Evolutionary conservation across 2,329 filamentous ascomycete genomes (phyloP).

Genomic region (Colletotrichum lentis): DNA sequence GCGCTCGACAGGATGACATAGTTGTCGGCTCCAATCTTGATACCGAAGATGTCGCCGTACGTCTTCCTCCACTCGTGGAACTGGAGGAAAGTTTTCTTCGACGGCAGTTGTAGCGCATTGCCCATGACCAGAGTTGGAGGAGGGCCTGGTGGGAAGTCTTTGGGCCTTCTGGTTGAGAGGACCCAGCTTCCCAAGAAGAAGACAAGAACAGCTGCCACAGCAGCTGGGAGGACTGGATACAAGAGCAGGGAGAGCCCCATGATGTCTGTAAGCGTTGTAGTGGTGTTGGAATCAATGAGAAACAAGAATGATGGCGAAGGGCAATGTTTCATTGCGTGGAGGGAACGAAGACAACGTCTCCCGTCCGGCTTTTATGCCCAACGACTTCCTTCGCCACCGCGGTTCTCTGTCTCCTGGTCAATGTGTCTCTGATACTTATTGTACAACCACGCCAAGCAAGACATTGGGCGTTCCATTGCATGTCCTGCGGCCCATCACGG

Average conservation of each 20-base stretch:
- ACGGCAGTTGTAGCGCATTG: slow-evolving; percentile 43
- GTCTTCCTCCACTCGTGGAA: slow-evolving; percentile 47
- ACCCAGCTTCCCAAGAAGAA: slow-evolving; percentile 8
- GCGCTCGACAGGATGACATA: slow-evolving; percentile 48
- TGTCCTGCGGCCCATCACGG: not conserved
- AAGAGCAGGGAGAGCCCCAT: slow-evolving; percentile 4
- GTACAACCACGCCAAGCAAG: too few species aligned
- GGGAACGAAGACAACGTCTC: too few species aligned
- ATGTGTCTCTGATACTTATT: too few species aligned
- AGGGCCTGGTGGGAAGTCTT: slow-evolving; percentile 41
- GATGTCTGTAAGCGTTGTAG: not conserved
- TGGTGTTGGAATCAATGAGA: not conserved
- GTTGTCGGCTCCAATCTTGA: slow-evolving; percentile 45
- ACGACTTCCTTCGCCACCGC: rapidly evolving
- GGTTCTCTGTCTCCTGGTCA: too few species aligned
- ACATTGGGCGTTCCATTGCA: too few species aligned
- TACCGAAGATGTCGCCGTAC: slow-evolving; percentile 48
- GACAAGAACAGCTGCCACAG: not conserved
- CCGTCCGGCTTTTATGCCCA: too few species aligned
- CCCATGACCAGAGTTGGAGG: slow-evolving; percentile 41
- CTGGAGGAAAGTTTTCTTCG: slow-evolving; percentile 40
- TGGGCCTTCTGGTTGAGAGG: slow-evolving; percentile 16
- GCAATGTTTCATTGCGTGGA: not conserved
- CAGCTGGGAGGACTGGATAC: not conserved
- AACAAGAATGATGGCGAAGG: not conserved